These are phyloP conservation scores for Paradendryphiella salina DNA, from an alignment of 2,329 filamentous ascomycete species.

Conservation along the genomic window DNA sequence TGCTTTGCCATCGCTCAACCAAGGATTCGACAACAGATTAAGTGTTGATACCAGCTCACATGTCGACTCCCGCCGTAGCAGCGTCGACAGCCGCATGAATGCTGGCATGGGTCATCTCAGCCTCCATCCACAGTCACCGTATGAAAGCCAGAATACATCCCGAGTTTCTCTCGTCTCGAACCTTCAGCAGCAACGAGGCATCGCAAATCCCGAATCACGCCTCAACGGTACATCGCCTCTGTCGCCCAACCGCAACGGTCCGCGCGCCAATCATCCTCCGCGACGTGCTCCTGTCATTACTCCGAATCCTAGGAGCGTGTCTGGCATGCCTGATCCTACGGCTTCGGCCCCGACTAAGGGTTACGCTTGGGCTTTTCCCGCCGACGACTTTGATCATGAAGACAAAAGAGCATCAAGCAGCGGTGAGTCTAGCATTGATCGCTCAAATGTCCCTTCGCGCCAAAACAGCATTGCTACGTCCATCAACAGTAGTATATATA, in stretches of 20 bases:
- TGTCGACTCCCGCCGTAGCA: constrained; percentile 69
- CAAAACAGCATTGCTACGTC: constrained; percentile 78
- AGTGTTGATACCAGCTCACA: constrained; percentile 57
- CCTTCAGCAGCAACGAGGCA: constrained; percentile 63
- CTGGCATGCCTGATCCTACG: constrained; percentile 64
- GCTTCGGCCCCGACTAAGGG: constrained; percentile 80
- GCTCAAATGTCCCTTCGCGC: constrained; percentile 63
- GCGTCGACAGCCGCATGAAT: constrained; percentile 78
- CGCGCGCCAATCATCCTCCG: constrained; percentile 47
- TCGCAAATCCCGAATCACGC: constrained; percentile 43
- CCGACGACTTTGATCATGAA: constrained; percentile 65
- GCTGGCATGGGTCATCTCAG: constrained; percentile 70
- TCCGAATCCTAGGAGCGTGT: constrained; percentile 63
- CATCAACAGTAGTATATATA: constrained; percentile 77
- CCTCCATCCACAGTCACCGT: constrained; percentile 69
- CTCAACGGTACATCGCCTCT: constrained; percentile 52
- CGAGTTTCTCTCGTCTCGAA: constrained; percentile 74
- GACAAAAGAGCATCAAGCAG: constrained; percentile 55
- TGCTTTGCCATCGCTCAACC: constrained; percentile 61
- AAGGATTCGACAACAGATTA: constrained; percentile 53
- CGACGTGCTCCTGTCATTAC: constrained; percentile 75
- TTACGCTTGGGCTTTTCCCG: constrained; percentile 79
- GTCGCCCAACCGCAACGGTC: constrained; percentile 49
- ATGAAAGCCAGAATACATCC: constrained; percentile 75
- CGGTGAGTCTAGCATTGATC: constrained; percentile 53